Evolutionary conservation across 371 early-diverging fungal species (phyloP).

Genomic region (Dipsacomyces acuminosporus): DNA sequence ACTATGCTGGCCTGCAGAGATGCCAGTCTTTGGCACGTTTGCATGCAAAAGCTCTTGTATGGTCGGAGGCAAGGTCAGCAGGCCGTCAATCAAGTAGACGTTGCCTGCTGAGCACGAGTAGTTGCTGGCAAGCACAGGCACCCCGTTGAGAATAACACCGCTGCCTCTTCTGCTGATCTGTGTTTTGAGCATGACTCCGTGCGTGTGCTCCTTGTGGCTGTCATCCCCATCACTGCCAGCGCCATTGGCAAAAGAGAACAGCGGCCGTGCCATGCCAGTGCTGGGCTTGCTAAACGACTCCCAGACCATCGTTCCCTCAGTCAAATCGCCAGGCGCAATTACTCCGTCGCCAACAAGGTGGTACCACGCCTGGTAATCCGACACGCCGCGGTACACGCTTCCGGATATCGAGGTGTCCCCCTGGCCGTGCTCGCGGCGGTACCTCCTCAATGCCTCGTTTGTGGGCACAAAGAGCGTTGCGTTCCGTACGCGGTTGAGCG

Average conservation of each 20-base stretch:
- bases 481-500: constrained; percentile 46
- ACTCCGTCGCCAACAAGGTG: constrained; percentile 33
- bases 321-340: constrained; percentile 7
- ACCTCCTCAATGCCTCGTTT: constrained; percentile 38
- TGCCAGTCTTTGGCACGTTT: neutral
- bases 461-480: constrained; percentile 48
- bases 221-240: neutral
- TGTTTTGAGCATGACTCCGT: constrained; percentile 33
- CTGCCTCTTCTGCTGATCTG: constrained; percentile 6
- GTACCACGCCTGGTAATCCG: constrained; percentile 43
- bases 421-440: constrained; percentile 22
- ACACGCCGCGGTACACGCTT: constrained; percentile 30
- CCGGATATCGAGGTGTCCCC: constrained; percentile 3
- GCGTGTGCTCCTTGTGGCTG: neutral
- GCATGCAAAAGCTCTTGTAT: constrained; percentile 19
- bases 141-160: constrained; percentile 19
- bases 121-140: constrained; percentile 24
- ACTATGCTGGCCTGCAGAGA: too few species aligned
- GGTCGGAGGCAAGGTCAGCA: constrained; percentile 36
- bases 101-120: constrained; percentile 36
- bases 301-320: constrained; percentile 28
- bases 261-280: neutral
- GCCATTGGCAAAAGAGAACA: neutral
- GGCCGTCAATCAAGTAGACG: constrained; percentile 29
- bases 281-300: constrained; percentile 24